These are phyloP conservation scores for Fraxinus latifolia DNA, from an alignment of 305 asterid genomes.

Conservation along the genomic window DNA sequence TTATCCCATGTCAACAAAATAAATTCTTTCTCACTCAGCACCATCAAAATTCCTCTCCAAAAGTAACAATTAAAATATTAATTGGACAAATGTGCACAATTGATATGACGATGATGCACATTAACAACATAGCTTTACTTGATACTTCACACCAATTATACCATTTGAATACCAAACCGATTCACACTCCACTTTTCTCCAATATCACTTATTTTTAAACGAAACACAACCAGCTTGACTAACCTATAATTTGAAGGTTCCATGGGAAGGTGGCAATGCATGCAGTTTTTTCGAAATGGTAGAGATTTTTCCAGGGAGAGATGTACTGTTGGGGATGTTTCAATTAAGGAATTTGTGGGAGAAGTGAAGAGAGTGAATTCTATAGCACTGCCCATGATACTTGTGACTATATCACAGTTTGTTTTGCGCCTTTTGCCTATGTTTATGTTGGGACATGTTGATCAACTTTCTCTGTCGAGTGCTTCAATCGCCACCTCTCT, in stretches of 20 bases:
- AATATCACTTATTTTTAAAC: not conserved
- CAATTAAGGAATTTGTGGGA: not conserved
- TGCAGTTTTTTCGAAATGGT: not conserved
- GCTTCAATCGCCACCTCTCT: conserved; percentile 30
- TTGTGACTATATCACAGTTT: conserved; percentile 24
- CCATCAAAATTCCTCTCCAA: not conserved
- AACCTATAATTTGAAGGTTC: not conserved
- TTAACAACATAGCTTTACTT: not conserved
- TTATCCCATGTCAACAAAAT: not conserved
- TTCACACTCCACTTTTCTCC: not conserved
- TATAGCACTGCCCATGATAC: conserved; percentile 26
- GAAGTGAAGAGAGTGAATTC: conserved; percentile 15
- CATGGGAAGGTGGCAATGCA: conserved; percentile 1
- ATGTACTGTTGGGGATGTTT: not conserved
- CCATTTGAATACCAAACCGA: not conserved
- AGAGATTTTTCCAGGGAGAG: not conserved
- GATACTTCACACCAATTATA: no score
- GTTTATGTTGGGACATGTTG: conserved; percentile 35
- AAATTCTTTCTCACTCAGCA: not conserved
- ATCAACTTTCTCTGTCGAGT: conserved; percentile 27
- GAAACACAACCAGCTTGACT: not conserved
- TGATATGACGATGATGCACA: no score
- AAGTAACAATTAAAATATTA: not conserved
- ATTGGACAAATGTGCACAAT: not conserved
- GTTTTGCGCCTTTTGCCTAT: conserved; percentile 25